A percentile compares a stretch with the other conserved stretches of the same genome.
phyloP scores from a whole-genome alignment of 2,329 filamentous ascomycete species.

The Fusarium sp. region DNA sequence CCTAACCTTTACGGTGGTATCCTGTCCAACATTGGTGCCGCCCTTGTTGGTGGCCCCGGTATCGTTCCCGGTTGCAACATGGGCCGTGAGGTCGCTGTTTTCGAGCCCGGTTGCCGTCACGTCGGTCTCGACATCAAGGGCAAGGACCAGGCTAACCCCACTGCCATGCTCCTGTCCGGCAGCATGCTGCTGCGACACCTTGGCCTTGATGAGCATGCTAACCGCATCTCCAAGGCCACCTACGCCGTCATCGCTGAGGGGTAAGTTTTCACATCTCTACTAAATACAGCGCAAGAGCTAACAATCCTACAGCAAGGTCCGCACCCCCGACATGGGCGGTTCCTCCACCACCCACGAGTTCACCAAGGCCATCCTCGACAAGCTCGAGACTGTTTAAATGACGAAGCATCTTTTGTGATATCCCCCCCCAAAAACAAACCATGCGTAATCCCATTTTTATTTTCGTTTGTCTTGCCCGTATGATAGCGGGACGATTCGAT shows the following conservation, averaged over 20 bases:
- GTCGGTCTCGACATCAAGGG: constrained; percentile 99
- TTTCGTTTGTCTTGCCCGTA: constrained; percentile 26
- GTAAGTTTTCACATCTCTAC: constrained; percentile 63
- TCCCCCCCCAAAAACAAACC: constrained; percentile 34
- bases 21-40: constrained; percentile 97
- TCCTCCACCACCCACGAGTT: constrained; percentile 91
- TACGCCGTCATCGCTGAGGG: constrained; percentile 86
- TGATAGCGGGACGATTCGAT: constrained; percentile 4
- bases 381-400: constrained; percentile 84
- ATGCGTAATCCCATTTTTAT: constrained; percentile 24
- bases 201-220: constrained; percentile 96
- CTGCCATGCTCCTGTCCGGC: constrained; percentile 91
- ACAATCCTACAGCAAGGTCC: constrained; percentile 73
- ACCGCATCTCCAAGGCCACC: constrained; percentile 92
- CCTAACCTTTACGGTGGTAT: constrained; percentile 99
- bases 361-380: constrained; percentile 90
- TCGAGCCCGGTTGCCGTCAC: constrained; percentile 99
- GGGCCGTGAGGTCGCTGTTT: constrained; percentile 97
- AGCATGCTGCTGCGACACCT: constrained; percentile 98
- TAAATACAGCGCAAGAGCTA: constrained; percentile 46
- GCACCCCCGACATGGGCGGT: constrained; percentile 97
- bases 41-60: constrained; percentile 94
- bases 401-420: constrained; percentile 40
- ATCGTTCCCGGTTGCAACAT: constrained; percentile 99
- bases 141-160: constrained; percentile 99